Conservation (phyloP, 2,329 filamentous ascomycete genomes). For the Fusarium irregulare region DNA sequence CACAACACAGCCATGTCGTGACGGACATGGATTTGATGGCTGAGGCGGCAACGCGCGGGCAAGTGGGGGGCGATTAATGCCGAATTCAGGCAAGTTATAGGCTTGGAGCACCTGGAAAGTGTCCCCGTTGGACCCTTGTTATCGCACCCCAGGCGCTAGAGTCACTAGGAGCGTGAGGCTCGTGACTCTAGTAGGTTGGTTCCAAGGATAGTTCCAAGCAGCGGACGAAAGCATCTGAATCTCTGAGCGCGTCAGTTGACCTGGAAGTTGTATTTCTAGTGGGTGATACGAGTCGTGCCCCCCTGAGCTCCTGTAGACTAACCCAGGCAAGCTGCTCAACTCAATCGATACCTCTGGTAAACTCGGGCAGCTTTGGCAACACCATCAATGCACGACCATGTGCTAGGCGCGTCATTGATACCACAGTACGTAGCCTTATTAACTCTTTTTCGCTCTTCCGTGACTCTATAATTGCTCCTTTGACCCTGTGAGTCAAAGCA, state of each 20-base stretch:
- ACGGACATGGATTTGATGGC: constrained; percentile 40
- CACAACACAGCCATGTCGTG: constrained; percentile 34
- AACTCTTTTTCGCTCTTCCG: not conserved
- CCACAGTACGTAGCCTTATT: not conserved
- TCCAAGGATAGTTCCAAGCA: constrained; percentile 33
- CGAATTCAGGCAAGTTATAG: constrained; percentile 19
- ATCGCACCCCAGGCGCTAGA: constrained; percentile 25
- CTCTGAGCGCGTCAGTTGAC: constrained; percentile 43
- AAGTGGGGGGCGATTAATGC: constrained; percentile 17
- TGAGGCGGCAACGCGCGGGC: constrained; percentile 41
- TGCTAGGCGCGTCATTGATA: constrained; percentile 34
- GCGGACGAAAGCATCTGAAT: constrained; percentile 23
- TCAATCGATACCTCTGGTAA: constrained; percentile 33
- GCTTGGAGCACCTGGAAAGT: constrained; percentile 19
- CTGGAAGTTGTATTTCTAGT: constrained; percentile 33
- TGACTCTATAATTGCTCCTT: not conserved
- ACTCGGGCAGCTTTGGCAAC: constrained; percentile 16
- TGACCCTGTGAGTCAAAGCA: constrained; percentile 11
- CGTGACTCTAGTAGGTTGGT: constrained; percentile 33
- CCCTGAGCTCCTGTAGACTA: constrained; percentile 10
- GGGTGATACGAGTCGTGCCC: constrained; percentile 27
- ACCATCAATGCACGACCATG: constrained; percentile 29
- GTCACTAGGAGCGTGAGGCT: constrained; percentile 33
- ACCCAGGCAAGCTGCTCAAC: not conserved
- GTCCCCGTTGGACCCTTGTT: constrained; percentile 21